These are phyloP conservation scores for Teunomyces funiuensis DNA, from an alignment of 805 yeast species.

Conservation along the genomic window DNA sequence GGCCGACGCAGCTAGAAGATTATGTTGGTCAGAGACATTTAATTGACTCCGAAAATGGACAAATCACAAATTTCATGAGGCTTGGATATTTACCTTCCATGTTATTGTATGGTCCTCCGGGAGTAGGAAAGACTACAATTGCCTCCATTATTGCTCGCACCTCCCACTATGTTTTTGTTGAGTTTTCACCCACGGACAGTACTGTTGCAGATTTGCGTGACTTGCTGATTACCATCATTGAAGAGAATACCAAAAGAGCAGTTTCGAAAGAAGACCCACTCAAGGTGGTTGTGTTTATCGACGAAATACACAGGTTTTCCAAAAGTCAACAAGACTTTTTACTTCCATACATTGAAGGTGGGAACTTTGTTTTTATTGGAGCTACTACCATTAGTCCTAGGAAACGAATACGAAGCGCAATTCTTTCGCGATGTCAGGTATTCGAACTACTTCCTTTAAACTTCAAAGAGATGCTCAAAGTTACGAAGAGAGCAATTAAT, in stretches of 20 bases:
- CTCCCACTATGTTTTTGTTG: conserved; percentile 62
- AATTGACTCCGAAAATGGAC: conserved; percentile 58
- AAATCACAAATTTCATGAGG: conserved; percentile 62
- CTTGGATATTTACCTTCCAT: conserved; percentile 76
- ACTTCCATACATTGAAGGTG: conserved; percentile 80
- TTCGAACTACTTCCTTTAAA: conserved; percentile 62
- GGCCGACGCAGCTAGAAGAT: conserved; percentile 70
- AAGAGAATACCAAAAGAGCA: conserved; percentile 45
- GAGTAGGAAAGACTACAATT: conserved; percentile 89
- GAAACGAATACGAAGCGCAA: conserved; percentile 75
- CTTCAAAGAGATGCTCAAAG: conserved; percentile 47
- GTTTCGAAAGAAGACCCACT: conserved; percentile 11
- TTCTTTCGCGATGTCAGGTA: conserved; percentile 80
- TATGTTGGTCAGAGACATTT: conserved; percentile 87
- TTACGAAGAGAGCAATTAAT: conserved; percentile 59
- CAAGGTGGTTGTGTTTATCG: conserved; percentile 67
- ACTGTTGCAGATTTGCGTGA: conserved; percentile 65
- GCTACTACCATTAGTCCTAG: conserved; percentile 85
- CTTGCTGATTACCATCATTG: conserved; percentile 49
- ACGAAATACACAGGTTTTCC: conserved; percentile 88
- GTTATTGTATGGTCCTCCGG: conserved; percentile 95
- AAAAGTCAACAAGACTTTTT: conserved; percentile 87
- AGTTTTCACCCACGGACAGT: conserved; percentile 80
- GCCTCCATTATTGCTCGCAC: conserved; percentile 62
- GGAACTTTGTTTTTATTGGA: conserved; percentile 79